Percentiles rank a stretch among this genome's conserved stretches.
These are phyloP conservation scores for Dictyostelium firmibasis DNA, from an alignment of 78 protist genomes.

Conservation along the genomic window DNA sequence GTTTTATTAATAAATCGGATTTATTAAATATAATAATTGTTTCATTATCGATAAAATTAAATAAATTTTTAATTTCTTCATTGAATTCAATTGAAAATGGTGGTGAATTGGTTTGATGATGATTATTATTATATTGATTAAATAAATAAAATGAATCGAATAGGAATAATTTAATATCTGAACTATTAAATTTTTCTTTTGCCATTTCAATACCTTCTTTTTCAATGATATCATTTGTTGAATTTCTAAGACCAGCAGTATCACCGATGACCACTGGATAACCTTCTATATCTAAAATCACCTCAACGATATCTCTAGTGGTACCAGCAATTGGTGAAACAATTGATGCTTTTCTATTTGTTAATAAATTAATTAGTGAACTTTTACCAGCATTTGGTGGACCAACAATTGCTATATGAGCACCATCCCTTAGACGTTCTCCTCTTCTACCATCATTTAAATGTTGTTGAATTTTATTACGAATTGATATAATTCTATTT, in stretches of 20 bases:
- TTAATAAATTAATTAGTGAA: constrained; percentile 88
- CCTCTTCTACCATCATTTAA: constrained; percentile 84
- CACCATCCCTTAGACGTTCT: constrained; percentile 85
- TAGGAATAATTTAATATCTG: constrained; percentile 29
- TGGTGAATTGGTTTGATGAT: not conserved
- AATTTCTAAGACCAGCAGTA: constrained; percentile 91
- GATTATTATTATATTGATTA: not conserved
- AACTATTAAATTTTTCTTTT: constrained; percentile 37
- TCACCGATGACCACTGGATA: constrained; percentile 90
- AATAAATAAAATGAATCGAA: not conserved
- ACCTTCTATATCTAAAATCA: constrained; percentile 88
- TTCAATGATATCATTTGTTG: constrained; percentile 82
- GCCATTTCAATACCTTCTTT: constrained; percentile 84
- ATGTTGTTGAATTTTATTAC: constrained; percentile 46
- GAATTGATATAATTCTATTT: not conserved
- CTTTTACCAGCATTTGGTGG: constrained; percentile 93
- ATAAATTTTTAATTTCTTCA: not conserved
- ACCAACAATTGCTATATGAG: constrained; percentile 84
- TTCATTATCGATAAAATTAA: constrained; percentile 4
- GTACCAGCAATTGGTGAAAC: constrained; percentile 94
- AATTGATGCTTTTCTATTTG: constrained; percentile 91
- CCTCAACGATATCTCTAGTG: constrained; percentile 94
- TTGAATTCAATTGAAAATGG: not conserved
- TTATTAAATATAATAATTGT: constrained; percentile 73
- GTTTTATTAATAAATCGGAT: not conserved